A percentile compares a stretch with the other conserved stretches of the same genome.
Evolutionary conservation across 2,329 filamentous ascomycete genomes (phyloP).

Genomic region (Colletotrichum sidae): DNA sequence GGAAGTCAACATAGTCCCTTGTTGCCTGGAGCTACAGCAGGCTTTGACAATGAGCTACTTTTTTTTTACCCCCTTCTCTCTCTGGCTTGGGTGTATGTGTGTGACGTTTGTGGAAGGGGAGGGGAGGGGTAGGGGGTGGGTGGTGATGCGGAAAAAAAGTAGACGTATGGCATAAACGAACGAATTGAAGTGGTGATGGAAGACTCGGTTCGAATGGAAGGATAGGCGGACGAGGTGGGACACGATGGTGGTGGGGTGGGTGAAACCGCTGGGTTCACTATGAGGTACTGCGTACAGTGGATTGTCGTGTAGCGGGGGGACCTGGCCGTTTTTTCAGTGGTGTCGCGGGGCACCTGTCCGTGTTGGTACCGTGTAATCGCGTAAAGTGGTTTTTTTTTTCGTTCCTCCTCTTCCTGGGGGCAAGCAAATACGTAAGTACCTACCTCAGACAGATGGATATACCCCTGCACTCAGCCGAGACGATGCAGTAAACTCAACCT

Average conservation of each 20-base stretch:
- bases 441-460: too few relatives aligned
- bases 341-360: slow-evolving; percentile 8
- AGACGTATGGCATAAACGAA: too few relatives aligned
- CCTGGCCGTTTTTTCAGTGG: neutral
- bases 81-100: slow-evolving; percentile 7
- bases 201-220: neutral
- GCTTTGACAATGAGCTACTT: slow-evolving; percentile 31
- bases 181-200: slow-evolving; percentile 4
- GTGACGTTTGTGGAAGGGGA: slow-evolving; percentile 32
- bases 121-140: slow-evolving; percentile 40
- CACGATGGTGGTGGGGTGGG: slow-evolving; percentile 39
- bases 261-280: neutral
- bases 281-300: neutral
- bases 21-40: slow-evolving; percentile 38
- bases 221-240: slow-evolving; percentile 42
- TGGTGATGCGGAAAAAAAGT: slow-evolving; percentile 1
- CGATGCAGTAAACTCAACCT: slow-evolving; percentile 29
- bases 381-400: slow-evolving; percentile 50
- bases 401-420: slow-evolving; percentile 25
- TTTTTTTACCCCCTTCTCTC: neutral
- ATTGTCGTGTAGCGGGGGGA: too few relatives aligned
- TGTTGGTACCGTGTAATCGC: slow-evolving; percentile 44
- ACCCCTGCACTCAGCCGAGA: slow-evolving; percentile 41
- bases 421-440: slow-evolving; percentile 28
- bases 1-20: slow-evolving; percentile 38